Base-by-base conservation (phyloP, 2,329 filamentous ascomycete species). In the Fusarium lyarnte region DNA sequence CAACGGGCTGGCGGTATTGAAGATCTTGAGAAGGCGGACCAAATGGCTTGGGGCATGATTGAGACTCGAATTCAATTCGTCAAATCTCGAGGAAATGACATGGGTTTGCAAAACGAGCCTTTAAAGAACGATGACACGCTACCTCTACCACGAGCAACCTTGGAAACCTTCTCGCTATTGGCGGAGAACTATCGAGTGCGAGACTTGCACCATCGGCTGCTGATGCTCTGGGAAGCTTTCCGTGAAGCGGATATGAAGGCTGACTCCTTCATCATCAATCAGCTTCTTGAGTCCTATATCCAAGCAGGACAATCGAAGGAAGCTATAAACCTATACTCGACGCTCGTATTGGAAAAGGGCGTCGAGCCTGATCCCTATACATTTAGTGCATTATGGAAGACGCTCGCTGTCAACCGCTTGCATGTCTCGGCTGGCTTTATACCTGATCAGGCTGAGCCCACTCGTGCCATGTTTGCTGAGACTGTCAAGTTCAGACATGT, bases 241-340 rank as follows among this genome's bases (percentile, higher is more conserved):
- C 83, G 85, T 19, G 83, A 88, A 47, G 88, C 91, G 19, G 87
- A 91, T 70, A 90, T 95, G 68, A 85, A 84, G 59, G 88, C 91
- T 4, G 91, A 93, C 76, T 89, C 90, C 13, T 93, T 91, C 79
- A 92, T 95, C 82, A 89, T 95, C 86, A 96, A 95, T 80, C 92
- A 94, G 77, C 83, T 95, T 27, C 87, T 96, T 31, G 89, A 90
- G 66, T 89, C 90, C 11, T 87, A 91, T 69, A 85, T 92, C 51
- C 87, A 90, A 67, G 87, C 87, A 64, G 88, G 88, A 55, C 84
- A 89, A 58, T 84, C 86, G 47, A 80, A 82, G 29, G 83, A 87
- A 55, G 88, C 92, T 1, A 85, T 87, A 74, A 78, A 81, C 6
- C 85, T 90, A 35, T 93, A 90, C 79, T 79, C 82, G 14, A 79